Evolutionary conservation across 805 yeast species (phyloP), one percentile per base, ranked within the genome.

Genomic region (Yarrowia sp.): DNA sequence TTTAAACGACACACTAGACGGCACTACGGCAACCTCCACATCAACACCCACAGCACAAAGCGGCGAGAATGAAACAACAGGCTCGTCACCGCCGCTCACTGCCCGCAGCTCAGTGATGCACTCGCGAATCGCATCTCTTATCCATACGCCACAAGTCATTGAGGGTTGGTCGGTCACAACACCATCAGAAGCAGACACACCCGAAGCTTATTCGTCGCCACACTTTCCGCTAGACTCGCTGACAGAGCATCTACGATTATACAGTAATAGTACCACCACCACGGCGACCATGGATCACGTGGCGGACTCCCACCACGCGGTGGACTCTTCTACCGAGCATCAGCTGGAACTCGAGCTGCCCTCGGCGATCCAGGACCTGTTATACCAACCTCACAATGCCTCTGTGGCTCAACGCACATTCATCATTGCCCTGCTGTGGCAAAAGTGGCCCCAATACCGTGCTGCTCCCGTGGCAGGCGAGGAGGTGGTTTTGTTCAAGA

Each of bases 151-250:
- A 14, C 61, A 54, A 6, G 26, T 54, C 16, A 17, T 54, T n/a
- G 61, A 54, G 35, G 61, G 61, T 17, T 36, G 44, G 46, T 54
- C 61, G 7, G 46, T 54, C 17, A 54, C 61, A 12, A 54, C 61
- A 12, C 61, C 61, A 8, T 36, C 30, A 22, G 43, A 33, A 51
- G 22, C 28, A 22, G 59, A 35, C 24, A 51, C 43, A 8, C 40
- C 46, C 61, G 61, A 54, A 54, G 61, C 46, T 54, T 54, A 54
- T 54, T 54, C 44, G 46, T 54, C 61, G 61, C 61, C 61, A 54
- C 61, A 51, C 59, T 51, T 54, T 17, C 61, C 61, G 17, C 61
- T 54, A 36, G 61, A 54, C 26, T 54, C 61, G 35, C 61, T 54
- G 35, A 54, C 61, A 10, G 61, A 54, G 61, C 61, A 54, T 54